These are phyloP conservation scores for Pestalotiopsis fici DNA, from an alignment of 2,329 filamentous ascomycete genomes.

Conservation along the genomic window DNA sequence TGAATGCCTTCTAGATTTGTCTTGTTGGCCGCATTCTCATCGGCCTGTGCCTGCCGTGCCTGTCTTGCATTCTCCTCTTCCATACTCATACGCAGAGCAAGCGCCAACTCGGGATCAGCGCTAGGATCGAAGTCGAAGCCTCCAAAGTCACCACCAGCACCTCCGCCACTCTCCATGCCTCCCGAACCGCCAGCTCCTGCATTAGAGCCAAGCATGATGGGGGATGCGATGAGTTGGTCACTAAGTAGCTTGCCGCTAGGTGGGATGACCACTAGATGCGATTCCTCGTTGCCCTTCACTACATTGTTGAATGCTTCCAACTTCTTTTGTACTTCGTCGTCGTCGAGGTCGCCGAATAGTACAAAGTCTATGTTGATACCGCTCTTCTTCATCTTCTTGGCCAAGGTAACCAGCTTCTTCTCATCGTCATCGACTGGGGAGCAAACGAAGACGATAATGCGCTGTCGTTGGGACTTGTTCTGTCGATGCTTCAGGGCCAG, in stretches of 20 bases:
- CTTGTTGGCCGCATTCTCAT: conserved; percentile 73
- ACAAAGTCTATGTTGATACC: conserved; percentile 93
- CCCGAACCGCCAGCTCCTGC: conserved; percentile 55
- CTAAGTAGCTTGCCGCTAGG: conserved; percentile 90
- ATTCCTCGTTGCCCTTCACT: conserved; percentile 89
- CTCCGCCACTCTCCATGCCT: conserved; percentile 46
- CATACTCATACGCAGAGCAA: conserved; percentile 95
- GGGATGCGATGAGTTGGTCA: conserved; percentile 85
- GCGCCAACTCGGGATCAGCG: conserved; percentile 88
- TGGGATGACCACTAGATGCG: conserved; percentile 85
- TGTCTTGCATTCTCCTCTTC: conserved; percentile 96
- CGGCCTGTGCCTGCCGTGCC: conserved; percentile 79
- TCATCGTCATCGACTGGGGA: conserved; percentile 88
- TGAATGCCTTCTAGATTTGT: conserved; percentile 79
- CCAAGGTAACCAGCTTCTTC: conserved; percentile 83
- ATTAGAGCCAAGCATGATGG: conserved; percentile 85
- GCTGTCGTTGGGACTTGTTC: conserved; percentile 95
- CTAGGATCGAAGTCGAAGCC: conserved; percentile 91
- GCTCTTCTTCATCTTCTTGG: conserved; percentile 99
- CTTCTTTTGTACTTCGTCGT: conserved; percentile 87
- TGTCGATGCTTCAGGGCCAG: conserved; percentile 96
- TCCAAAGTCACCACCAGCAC: conserved; percentile 62
- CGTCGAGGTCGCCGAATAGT: conserved; percentile 89
- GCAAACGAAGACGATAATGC: conserved; percentile 96
- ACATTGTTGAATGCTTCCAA: conserved; percentile 90